Base-by-base conservation (phyloP, 148 eudicot species). In the Heliamphora exappendiculata region DNA sequence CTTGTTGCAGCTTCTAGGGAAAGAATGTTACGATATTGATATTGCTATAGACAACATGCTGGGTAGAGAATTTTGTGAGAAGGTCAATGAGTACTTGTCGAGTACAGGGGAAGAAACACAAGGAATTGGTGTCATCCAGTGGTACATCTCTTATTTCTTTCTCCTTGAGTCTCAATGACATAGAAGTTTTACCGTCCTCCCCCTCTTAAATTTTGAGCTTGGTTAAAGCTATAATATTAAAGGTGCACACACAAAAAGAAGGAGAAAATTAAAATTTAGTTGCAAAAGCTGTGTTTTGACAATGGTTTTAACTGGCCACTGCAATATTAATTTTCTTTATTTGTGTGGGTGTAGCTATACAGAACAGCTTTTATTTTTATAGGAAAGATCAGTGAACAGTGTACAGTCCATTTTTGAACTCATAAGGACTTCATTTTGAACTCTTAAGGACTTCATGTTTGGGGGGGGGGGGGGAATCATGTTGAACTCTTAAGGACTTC, bases 21-120 rank as follows among this genome's bases (percentile, higher is more conserved):
- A 92, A 89, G 98, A 94, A 34, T 92, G 96, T 81, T 85, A 87
- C 78, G 98, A 94, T 79, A 94, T 94, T 76, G 98, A 94, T 79
- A 86, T 95, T 77, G 98, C 98, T 8, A 88, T 95, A 33, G 97
- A 91, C 78, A 80, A 91, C 85, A 92, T 95, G 94, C 36, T 89
- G 84, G 98, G 98, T 42, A 88, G 80, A 81, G 97, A 91, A 45
- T 90, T 95, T 69, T 92, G 97, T 80, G 98, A 92, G 59, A 95
- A 86, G 76, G 87, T 95, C 73, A 89, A 89, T 9, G 94, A 91
- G 69, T 95, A 95, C 80, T 82, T 92, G 80, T 78, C 81, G 20
- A 84, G 83, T 72, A 78, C 82, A 4, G 98, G 98, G 7, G 94
- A 91, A 86, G 86, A 91, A 50, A 82, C 87, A 70, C 89, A 85